A percentile compares a stretch with the other conserved stretches of the same genome.
These are phyloP conservation scores for Immersiella caudata DNA, from an alignment of 495 filamentous ascomycete species.

Conservation along the genomic window DNA sequence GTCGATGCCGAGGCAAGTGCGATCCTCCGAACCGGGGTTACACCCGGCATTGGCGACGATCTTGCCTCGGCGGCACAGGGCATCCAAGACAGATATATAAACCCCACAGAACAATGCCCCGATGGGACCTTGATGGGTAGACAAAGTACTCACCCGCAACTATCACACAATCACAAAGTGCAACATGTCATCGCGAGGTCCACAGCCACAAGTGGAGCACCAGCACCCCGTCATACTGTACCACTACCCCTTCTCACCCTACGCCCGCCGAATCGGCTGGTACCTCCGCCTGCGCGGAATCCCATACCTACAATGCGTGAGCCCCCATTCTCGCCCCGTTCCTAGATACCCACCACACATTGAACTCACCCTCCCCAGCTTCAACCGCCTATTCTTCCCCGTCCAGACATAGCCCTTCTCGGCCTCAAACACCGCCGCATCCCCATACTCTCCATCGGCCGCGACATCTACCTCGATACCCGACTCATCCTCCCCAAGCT, in stretches of 20 bases:
- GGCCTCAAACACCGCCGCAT: constrained; percentile 68
- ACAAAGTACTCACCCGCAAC: neutral
- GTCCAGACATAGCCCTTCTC: constrained; percentile 58
- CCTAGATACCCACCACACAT: neutral
- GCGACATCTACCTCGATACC: constrained; percentile 60
- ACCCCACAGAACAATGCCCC: neutral
- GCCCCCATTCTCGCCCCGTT: constrained; percentile 20
- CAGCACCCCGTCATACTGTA: constrained; percentile 51
- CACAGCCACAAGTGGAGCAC: constrained; percentile 12
- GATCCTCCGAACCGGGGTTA: neutral
- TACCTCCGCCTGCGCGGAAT: constrained; percentile 62
- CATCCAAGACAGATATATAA: neutral
- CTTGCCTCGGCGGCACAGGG: neutral
- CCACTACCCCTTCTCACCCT: constrained; percentile 62
- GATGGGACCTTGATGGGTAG: too few species aligned
- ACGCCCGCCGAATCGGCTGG: constrained; percentile 59
- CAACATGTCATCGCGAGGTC: constrained; percentile 13
- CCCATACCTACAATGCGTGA: constrained; percentile 59
- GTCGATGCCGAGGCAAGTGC: neutral
- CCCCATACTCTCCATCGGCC: constrained; percentile 61
- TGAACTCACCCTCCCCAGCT: constrained; percentile 34
- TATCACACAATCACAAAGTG: neutral
- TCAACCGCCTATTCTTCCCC: constrained; percentile 62
- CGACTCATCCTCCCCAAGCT: constrained; percentile 63
- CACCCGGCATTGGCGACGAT: neutral